Evolutionary conservation across 75 land plant species (phyloP).

Genomic region (Cupressus sempervirens): DNA sequence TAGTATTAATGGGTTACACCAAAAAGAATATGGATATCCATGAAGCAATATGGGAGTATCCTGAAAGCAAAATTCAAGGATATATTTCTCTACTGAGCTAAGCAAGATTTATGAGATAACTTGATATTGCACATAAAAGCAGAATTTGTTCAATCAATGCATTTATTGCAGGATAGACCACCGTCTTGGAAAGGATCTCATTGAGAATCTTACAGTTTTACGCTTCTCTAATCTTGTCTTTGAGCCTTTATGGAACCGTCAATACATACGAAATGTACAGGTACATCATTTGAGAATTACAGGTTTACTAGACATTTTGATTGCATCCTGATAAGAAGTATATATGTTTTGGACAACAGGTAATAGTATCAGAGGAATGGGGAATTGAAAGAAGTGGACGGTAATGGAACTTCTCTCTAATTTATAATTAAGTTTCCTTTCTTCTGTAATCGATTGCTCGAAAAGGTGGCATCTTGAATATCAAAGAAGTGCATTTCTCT

Average conservation of each 20-base stretch:
- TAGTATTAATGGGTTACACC: neutral
- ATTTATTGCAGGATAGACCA: slow-evolving; percentile 58
- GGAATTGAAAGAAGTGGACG: slow-evolving; percentile 46
- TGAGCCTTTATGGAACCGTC: slow-evolving; percentile 67
- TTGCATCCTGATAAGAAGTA: neutral
- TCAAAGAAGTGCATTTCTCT: neutral
- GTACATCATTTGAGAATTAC: slow-evolving; percentile 13
- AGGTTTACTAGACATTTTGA: slow-evolving; percentile 1
- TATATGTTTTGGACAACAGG: slow-evolving; percentile 17
- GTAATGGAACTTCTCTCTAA: slow-evolving; percentile 12
- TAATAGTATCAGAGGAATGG: slow-evolving; percentile 55
- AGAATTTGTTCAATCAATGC: neutral
- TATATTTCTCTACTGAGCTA: neutral
- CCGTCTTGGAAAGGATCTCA: slow-evolving; percentile 49
- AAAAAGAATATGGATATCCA: neutral
- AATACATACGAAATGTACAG: slow-evolving; percentile 62
- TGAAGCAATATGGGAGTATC: neutral
- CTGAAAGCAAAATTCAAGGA: neutral
- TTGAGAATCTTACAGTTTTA: slow-evolving; percentile 67
- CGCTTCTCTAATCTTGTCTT: slow-evolving; percentile 69
- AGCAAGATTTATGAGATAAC: neutral
- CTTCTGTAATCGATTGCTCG: neutral
- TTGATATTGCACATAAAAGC: neutral
- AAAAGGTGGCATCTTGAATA: neutral
- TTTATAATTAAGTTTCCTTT: neutral